A percentile compares a stretch with the other conserved stretches of the same genome.
Evolutionary conservation across 768 basidiomycete species (phyloP).

Genomic region (Russula sp.): DNA sequence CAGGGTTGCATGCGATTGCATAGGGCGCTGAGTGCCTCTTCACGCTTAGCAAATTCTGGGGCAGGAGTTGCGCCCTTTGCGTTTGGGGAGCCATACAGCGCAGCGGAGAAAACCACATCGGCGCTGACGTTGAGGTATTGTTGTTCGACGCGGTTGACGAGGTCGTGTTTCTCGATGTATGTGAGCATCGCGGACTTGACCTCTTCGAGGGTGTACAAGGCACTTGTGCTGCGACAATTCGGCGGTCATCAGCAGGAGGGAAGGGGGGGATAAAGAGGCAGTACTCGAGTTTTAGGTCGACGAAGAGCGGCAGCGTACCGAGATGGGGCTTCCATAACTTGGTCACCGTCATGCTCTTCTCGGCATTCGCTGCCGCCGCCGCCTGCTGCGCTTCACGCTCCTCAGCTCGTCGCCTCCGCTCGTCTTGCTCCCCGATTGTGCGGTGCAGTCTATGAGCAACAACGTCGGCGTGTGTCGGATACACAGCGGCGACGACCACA

Average conservation of each 20-base stretch:
- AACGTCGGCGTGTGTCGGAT: slow-evolving; percentile 50
- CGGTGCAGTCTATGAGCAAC: slow-evolving; percentile 41
- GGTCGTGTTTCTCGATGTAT: slow-evolving; percentile 53
- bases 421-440: slow-evolving; percentile 61
- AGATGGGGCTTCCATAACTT: slow-evolving; percentile 76
- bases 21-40: slow-evolving; percentile 50
- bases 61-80: slow-evolving; percentile 17
- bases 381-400: slow-evolving; percentile 46
- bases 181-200: slow-evolving; percentile 49
- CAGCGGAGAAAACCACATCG: slow-evolving; percentile 26
- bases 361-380: slow-evolving; percentile 40
- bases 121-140: slow-evolving; percentile 64
- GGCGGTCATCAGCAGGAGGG: neutral
- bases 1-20: slow-evolving; percentile 67
- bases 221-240: slow-evolving; percentile 36
- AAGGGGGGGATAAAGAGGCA: slow-evolving; percentile 11
- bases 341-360: slow-evolving; percentile 44
- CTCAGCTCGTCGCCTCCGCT: slow-evolving; percentile 53
- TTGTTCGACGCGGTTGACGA: slow-evolving; percentile 60
- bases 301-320: slow-evolving; percentile 50
- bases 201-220: slow-evolving; percentile 49
- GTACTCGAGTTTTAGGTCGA: slow-evolving; percentile 58
- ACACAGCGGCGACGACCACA: slow-evolving; percentile 38
- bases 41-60: slow-evolving; percentile 55
- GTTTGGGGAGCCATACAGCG: slow-evolving; percentile 29